These are phyloP conservation scores for Claviceps sp. DNA, from an alignment of 2,329 filamentous ascomycete genomes.

Conservation along the genomic window DNA sequence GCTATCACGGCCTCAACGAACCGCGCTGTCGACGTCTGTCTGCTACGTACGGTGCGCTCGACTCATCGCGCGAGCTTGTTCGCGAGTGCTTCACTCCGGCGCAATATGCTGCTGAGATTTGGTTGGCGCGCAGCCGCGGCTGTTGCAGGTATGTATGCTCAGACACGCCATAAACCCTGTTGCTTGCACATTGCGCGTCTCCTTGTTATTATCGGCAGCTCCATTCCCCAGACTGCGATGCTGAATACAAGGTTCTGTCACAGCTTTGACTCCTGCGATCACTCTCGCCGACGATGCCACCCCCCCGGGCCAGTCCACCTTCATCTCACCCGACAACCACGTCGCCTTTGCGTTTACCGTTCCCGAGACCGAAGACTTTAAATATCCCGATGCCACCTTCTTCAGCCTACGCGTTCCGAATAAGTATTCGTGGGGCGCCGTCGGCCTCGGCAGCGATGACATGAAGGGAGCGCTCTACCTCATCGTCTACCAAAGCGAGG, in stretches of 20 bases:
- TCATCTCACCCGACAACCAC: constrained; percentile 28
- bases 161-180: not conserved
- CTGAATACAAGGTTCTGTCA: not conserved
- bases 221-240: not conserved
- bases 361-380: constrained; percentile 29
- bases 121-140: constrained; percentile 17
- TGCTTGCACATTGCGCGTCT: not conserved
- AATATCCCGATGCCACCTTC: constrained; percentile 26
- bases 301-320: constrained; percentile 25
- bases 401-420: constrained; percentile 38
- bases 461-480: constrained; percentile 41
- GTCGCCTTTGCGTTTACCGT: constrained; percentile 38
- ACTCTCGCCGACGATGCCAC: constrained; percentile 16
- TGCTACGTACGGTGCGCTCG: not conserved
- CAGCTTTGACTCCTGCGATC: constrained; percentile 13
- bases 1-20: no score
- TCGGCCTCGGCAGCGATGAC: constrained; percentile 39
- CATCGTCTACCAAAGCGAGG: constrained; percentile 36
- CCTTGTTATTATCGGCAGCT: not conserved
- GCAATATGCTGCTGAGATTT: constrained; percentile 16
- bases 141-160: constrained; percentile 15
- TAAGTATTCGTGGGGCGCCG: constrained; percentile 35
- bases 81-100: not conserved
- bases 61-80: not conserved
- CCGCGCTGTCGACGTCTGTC: no score